Evolutionary conservation across 176 grass and related monocot genomes (phyloP).

Genomic region (Bonia amplexicaulis): DNA sequence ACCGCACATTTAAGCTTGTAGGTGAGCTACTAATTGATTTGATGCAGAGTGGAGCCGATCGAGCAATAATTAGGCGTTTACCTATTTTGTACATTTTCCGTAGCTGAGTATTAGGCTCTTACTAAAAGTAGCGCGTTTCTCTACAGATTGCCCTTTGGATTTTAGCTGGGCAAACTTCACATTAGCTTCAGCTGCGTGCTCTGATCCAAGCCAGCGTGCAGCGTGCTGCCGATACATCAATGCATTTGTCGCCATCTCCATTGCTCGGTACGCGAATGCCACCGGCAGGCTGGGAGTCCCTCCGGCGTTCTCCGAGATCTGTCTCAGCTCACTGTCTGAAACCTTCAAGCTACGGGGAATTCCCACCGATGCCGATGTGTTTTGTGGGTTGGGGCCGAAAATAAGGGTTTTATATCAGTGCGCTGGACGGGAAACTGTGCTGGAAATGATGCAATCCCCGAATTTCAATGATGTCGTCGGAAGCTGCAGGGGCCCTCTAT

Average conservation of each 20-base stretch:
- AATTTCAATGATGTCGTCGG: slow-evolving; percentile 73
- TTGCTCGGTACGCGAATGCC: slow-evolving; percentile 75
- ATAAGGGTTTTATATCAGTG: slow-evolving; percentile 93
- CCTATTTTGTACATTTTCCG: neutral
- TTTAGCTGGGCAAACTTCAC: slow-evolving; percentile 97
- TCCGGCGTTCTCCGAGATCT: slow-evolving; percentile 68
- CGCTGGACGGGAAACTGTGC: slow-evolving; percentile 60
- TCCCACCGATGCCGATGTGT: slow-evolving; percentile 41
- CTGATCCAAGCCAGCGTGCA: slow-evolving; percentile 54
- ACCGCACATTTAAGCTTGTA: neutral
- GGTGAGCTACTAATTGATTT: neutral
- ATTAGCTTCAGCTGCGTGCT: slow-evolving; percentile 50
- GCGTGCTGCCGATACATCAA: slow-evolving; percentile 93
- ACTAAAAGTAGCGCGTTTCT: slow-evolving; percentile 12
- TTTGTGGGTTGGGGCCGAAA: slow-evolving; percentile 84
- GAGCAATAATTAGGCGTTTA: slow-evolving; percentile 3
- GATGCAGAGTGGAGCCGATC: neutral
- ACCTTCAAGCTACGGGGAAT: slow-evolving; percentile 70
- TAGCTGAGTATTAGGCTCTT: neutral
- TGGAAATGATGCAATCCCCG: slow-evolving; percentile 97
- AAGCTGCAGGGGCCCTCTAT: slow-evolving; percentile 81
- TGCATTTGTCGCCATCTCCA: slow-evolving; percentile 83
- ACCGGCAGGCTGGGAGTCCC: slow-evolving; percentile 87
- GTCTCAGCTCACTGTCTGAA: slow-evolving; percentile 58
- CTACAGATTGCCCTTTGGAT: slow-evolving; percentile 71